Evolutionary conservation across 2,329 filamentous ascomycete species (phyloP), one percentile per base, ranked within the genome.

Genomic region (Pestalotiopsis sp.): DNA sequence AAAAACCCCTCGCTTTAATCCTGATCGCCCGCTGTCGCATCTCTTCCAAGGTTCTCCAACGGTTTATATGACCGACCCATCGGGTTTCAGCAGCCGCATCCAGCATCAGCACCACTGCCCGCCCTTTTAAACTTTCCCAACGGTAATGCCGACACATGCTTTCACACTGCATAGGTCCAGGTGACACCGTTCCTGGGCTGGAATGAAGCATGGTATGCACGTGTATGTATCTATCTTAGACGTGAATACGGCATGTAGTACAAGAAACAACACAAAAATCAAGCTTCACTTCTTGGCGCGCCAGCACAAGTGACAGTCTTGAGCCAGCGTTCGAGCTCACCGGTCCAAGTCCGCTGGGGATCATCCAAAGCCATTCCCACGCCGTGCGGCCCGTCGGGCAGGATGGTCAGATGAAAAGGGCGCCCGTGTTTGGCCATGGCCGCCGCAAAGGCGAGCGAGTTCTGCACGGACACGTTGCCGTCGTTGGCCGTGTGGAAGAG

Each of bases 401-500:
- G 66, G n/a, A 78, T 63, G n/a, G 76, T 65, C 7, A 75, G 52
- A 62, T 73, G 64, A 48, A 75, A 75, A 3, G 73, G 70, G 17
- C 74, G 61, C 9, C 65, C 52, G 55, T 74, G 52, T 2, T 61
- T 62, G 1, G 72, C 71, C 73, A 78, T 70, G 11, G 74, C 73
- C 17, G 70, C 61, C 6, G 72, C 70, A 39, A 77, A 78, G 2
- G 71, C 64, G 26, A 78, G 69, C 2, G 73, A 35, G 62, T 78
- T 78, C 64, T 74, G 68, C 1, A 77, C 73, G 6, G 73, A 69
- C 14, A 78, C 76, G 5, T 39, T 24, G 1, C 44, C 66, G 57
- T 77, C 75, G 61, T 77, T 75, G 58, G 75, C 69, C 1, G 75
- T 75, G 68, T 78, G 76, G 68, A 78, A 80, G n/a, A 77, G 35